A percentile compares a stretch with the other conserved stretches of the same genome.
Evolutionary conservation across 257 asterid genomes (phyloP).

Genomic region (Perilla frutescens): DNA sequence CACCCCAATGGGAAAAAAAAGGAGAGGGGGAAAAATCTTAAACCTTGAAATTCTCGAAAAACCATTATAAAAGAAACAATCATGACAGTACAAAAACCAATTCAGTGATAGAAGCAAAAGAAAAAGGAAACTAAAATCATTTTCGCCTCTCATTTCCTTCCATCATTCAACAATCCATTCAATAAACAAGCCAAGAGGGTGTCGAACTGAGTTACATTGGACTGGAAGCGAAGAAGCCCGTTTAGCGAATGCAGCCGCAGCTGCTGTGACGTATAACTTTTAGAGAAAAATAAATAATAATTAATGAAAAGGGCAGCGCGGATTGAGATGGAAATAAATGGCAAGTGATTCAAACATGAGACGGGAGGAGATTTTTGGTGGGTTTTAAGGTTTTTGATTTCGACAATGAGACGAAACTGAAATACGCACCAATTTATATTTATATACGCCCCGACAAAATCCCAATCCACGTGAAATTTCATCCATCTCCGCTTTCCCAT

Average conservation of each 20-base stretch:
- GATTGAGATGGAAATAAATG: not conserved
- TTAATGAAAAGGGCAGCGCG: conserved; percentile 17
- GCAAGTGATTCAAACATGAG: conserved; percentile 2
- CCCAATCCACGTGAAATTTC: conserved; percentile 25
- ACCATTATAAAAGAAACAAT: conserved; percentile 7
- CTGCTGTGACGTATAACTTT: not conserved
- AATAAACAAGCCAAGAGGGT: not conserved
- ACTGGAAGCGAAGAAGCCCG: conserved; percentile 23
- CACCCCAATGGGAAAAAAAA: not conserved
- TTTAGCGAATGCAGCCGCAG: conserved; percentile 34
- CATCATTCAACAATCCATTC: conserved; percentile 1
- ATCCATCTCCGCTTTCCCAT: conserved; percentile 12
- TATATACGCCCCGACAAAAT: conserved; percentile 19
- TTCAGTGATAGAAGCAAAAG: conserved; percentile 6
- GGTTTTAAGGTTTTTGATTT: conserved; percentile 28
- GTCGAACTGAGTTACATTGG: conserved; percentile 38
- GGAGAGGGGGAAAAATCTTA: not conserved
- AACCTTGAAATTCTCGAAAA: conserved; percentile 16
- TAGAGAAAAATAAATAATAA: not conserved
- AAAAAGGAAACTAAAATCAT: not conserved
- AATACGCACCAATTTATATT: conserved; percentile 6
- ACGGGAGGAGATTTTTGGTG: not conserved
- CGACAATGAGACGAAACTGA: conserved; percentile 27
- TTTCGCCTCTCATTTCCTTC: not conserved
- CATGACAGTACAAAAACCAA: not conserved